Conservation (phyloP, 2,329 filamentous ascomycete species). For the Botrytis byssoidea region DNA sequence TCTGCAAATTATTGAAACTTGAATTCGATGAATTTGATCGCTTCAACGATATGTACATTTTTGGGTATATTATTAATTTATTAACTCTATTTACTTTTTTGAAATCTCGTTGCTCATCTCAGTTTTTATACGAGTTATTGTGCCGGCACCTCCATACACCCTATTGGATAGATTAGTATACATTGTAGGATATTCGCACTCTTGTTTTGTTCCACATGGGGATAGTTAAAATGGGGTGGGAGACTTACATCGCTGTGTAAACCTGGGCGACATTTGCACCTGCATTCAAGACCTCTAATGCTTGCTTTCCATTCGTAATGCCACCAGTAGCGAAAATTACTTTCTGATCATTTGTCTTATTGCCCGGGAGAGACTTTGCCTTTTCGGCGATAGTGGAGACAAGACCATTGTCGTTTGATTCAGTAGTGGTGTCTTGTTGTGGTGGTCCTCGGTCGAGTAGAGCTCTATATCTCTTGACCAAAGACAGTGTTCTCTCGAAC, state of each 20-base stretch:
- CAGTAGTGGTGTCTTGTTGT: background rate
- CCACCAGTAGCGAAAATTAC: constrained; percentile 92
- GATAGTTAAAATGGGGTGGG: background rate
- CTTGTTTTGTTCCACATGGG: background rate
- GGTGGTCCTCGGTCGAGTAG: constrained; percentile 57
- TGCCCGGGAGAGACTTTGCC: constrained; percentile 28
- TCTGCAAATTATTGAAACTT: background rate
- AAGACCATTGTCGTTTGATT: constrained; percentile 37
- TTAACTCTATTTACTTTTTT: constrained; percentile 42
- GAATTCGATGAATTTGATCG: background rate
- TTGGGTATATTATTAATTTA: constrained; percentile 12
- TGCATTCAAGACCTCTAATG: constrained; percentile 76
- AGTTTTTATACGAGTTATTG: constrained; percentile 62
- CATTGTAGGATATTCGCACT: background rate
- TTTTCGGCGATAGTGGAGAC: constrained; percentile 40
- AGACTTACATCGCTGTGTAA: constrained; percentile 66
- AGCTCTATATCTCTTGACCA: constrained; percentile 77
- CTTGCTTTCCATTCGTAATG: constrained; percentile 85
- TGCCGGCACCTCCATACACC: constrained; percentile 62
- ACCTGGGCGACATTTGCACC: constrained; percentile 90
- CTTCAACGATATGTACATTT: background rate
- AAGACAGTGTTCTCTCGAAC: constrained; percentile 73
- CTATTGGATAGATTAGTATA: constrained; percentile 21
- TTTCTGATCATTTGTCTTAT: constrained; percentile 49
- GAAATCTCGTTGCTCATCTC: constrained; percentile 53